Base-by-base conservation (phyloP, 2,329 filamentous ascomycete genomes). In the Fusarium protoensiforme region DNA sequence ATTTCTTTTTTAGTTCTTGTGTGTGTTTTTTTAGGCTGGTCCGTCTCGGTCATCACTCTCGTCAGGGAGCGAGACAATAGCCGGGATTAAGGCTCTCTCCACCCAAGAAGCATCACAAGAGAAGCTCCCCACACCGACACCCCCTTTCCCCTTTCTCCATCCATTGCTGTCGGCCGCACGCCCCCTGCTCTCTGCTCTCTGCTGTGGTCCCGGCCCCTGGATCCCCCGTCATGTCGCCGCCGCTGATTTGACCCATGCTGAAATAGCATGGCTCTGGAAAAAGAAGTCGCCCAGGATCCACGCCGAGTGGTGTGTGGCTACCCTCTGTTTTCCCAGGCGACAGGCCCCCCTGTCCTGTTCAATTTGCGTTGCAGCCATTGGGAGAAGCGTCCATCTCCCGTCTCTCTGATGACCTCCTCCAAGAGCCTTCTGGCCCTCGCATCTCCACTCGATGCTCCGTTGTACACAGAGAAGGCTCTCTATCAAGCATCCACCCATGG, bases 41-140 rank as follows among this genome's bases (percentile, higher is more conserved):
- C 62, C 31, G 29, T 41, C 64, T 77, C 73, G 69, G 75, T 68
- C 67, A 66, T 76, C 46, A 57, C 65, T 65, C 71, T 73, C 24
- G 73, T 71, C 71, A 68, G 62, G 70, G 75, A 62, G 63, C 65
- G 38, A 73, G 73, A 76, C 68, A 73, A 54, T 72, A 61, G 41
- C 65, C 36, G 60, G 64, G 64, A 35, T 60, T 61, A 24, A 60
- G 33, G 20, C 29, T 22, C 39, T 61, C 41, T 41, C 64, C 61
- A 67, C 69, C 41, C 58, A 67, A 72, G 68, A 71, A 60, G 43
- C 59, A 33, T 68, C 64, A 68, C 59, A 24, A 72, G 56, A 72
- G 61, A 65, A 18, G 58, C 46, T 60, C 46, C 46, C 38, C 69
- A 66, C 68, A 63, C 62, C 56, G 64, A 60, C 57, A 35, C 46